Evolutionary conservation across 2,329 filamentous ascomycete species (phyloP).

Genomic region (Cryoendolithus antarcticus): DNA sequence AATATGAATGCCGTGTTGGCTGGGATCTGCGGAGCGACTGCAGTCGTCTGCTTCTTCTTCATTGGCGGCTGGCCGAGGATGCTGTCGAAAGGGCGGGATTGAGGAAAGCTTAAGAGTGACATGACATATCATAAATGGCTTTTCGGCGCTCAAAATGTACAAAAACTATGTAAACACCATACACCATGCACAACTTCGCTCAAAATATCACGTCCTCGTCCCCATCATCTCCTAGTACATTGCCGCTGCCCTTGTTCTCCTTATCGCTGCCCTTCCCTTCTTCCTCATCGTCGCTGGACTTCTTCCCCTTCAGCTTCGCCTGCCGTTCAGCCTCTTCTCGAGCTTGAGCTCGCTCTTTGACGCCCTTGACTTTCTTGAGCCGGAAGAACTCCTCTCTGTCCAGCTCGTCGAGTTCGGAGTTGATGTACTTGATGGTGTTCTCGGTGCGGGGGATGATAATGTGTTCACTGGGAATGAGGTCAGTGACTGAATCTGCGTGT

Average conservation of each 20-base stretch:
- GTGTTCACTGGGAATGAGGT: slow-evolving; percentile 50
- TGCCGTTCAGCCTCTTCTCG: slow-evolving; percentile 23
- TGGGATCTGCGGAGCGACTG: slow-evolving; percentile 32
- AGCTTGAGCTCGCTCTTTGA: slow-evolving; percentile 44
- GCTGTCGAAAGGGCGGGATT: slow-evolving; percentile 7
- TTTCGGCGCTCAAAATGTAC: no score
- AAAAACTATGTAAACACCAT: no score
- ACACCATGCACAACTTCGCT: slow-evolving; percentile 1
- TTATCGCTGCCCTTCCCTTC: slow-evolving; percentile 14
- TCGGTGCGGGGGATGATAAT: slow-evolving; percentile 97
- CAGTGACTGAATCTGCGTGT: slow-evolving; percentile 5
- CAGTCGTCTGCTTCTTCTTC: slow-evolving; percentile 32
- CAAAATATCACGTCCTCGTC: slow-evolving; percentile 23
- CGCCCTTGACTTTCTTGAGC: slow-evolving; percentile 80
- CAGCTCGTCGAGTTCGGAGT: slow-evolving; percentile 92
- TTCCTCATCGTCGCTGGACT: slow-evolving; percentile 2
- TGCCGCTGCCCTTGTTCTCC: slow-evolving; percentile 19
- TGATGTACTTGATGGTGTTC: slow-evolving; percentile 99
- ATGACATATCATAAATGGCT: no score
- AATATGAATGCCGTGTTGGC: slow-evolving; percentile 45
- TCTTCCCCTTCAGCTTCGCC: slow-evolving; percentile 13
- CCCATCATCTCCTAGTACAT: slow-evolving; percentile 24
- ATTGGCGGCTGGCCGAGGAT: slow-evolving; percentile 32
- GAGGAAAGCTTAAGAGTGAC: not conserved
- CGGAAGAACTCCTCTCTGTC: slow-evolving; percentile 97